Conservation (phyloP, 2,329 filamentous ascomycete species). For the Alternaria triticina region DNA sequence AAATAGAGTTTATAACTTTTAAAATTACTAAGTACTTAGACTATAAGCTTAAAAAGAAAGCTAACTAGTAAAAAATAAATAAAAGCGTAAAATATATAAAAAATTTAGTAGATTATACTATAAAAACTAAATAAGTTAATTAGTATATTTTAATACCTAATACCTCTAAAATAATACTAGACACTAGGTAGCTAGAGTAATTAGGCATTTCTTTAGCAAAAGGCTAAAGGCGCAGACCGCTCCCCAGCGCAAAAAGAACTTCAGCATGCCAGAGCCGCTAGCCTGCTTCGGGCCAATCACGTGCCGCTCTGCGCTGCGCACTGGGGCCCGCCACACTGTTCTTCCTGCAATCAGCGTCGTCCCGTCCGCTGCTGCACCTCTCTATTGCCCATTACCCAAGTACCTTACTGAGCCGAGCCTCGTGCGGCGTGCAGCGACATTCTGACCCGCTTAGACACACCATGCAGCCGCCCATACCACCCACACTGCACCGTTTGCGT, state of each 20-base stretch:
- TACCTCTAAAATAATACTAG: no score
- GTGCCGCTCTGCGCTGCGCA: slow-evolving; percentile 1
- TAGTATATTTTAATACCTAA: no score
- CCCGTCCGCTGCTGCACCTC: slow-evolving; percentile 6
- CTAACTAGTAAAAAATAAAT: no score
- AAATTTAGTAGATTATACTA: no score
- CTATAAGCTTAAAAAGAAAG: no score
- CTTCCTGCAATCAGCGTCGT: slow-evolving; percentile 26
- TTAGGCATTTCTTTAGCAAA: background rate
- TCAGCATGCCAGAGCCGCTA: background rate
- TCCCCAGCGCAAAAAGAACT: background rate
- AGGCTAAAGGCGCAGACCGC: slow-evolving; percentile 3
- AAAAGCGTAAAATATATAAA: no score
- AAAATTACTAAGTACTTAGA: no score
- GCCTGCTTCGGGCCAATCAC: slow-evolving; percentile 4
- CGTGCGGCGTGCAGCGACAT: slow-evolving; percentile 17
- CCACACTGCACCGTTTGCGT: slow-evolving; percentile 15
- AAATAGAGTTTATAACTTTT: no score
- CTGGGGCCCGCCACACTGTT: slow-evolving; percentile 7
- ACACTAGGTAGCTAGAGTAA: no score
- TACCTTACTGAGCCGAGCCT: slow-evolving; percentile 11
- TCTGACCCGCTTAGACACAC: slow-evolving; percentile 16
- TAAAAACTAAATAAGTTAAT: no score
- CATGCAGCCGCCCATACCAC: slow-evolving; percentile 13
- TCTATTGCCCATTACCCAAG: slow-evolving; percentile 15